Percentiles rank a stretch among this genome's conserved stretches.
These are phyloP conservation scores for Cucumis cinereus DNA, from an alignment of 306 rosid genomes.

Conservation along the genomic window DNA sequence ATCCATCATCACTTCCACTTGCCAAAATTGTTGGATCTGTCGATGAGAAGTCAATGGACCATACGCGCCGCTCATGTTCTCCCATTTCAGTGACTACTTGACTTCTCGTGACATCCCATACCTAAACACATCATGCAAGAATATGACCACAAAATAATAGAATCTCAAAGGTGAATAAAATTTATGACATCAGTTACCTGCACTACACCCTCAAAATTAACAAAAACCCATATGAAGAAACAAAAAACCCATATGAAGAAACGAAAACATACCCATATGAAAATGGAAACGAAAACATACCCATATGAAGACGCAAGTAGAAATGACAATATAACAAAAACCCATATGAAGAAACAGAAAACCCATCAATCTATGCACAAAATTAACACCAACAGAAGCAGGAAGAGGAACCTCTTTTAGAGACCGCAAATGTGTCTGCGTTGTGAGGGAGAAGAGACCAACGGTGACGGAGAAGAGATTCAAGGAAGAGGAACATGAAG, in stretches of 20 bases:
- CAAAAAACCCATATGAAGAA: no score
- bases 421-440: no score
- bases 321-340: conserved; percentile 5
- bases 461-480: no score
- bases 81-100: conserved; percentile 77
- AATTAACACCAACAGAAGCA: conserved; percentile 3
- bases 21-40: conserved; percentile 93
- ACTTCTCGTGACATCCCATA: conserved; percentile 93
- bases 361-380: conserved; percentile 15
- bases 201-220: conserved; percentile 90
- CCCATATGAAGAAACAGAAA: conserved; percentile 11
- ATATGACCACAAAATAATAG: conserved; percentile 10
- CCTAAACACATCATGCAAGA: conserved; percentile 31
- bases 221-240: no score
- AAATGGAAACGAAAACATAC: no score
- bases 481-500: no score
- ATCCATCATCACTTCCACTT: conserved; percentile 90
- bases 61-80: conserved; percentile 90
- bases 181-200: conserved; percentile 45
- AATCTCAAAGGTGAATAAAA: conserved; percentile 9
- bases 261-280: no score
- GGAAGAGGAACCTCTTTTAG: no score
- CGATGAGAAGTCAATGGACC: conserved; percentile 91
- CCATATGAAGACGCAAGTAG: not conserved
- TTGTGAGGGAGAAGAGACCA: no score